These are phyloP conservation scores for Diaporthe amygdali DNA, from an alignment of 2,329 filamentous ascomycete species.

Conservation along the genomic window DNA sequence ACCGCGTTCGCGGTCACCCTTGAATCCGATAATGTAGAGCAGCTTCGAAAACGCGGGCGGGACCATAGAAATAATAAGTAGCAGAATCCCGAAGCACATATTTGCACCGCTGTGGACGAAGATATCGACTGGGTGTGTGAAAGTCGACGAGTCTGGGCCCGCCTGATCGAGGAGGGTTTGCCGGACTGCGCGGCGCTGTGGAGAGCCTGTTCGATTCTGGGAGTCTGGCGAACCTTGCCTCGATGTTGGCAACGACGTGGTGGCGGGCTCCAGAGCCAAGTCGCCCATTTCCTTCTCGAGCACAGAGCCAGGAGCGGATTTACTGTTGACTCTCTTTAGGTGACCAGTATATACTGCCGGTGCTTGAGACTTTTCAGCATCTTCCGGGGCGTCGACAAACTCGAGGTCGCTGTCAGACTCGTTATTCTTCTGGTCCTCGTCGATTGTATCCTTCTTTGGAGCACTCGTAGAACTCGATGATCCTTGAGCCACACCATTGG, in stretches of 20 bases:
- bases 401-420: conserved; percentile 47
- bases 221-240: conserved; percentile 18
- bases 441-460: background rate
- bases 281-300: conserved; percentile 23
- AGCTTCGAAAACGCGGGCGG: conserved; percentile 90
- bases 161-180: conserved; percentile 35
- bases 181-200: conserved; percentile 32
- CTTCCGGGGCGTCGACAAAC: conserved; percentile 62
- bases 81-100: conserved; percentile 86
- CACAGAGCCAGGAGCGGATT: conserved; percentile 17
- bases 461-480: background rate
- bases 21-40: conserved; percentile 87
- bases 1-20: conserved; percentile 83
- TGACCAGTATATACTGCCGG: conserved; percentile 53
- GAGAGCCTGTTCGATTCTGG: background rate
- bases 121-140: conserved; percentile 78
- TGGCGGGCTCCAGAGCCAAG: conserved; percentile 2
- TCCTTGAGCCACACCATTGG: background rate
- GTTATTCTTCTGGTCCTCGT: conserved; percentile 16
- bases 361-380: conserved; percentile 44
- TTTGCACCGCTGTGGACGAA: conserved; percentile 90
- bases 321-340: conserved; percentile 36
- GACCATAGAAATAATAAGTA: conserved; percentile 89
- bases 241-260: conserved; percentile 6
- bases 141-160: conserved; percentile 65